Evolutionary conservation across 331 rosid species (phyloP), one percentile per base, ranked within the genome.

Genomic region (Saraca asoca): DNA sequence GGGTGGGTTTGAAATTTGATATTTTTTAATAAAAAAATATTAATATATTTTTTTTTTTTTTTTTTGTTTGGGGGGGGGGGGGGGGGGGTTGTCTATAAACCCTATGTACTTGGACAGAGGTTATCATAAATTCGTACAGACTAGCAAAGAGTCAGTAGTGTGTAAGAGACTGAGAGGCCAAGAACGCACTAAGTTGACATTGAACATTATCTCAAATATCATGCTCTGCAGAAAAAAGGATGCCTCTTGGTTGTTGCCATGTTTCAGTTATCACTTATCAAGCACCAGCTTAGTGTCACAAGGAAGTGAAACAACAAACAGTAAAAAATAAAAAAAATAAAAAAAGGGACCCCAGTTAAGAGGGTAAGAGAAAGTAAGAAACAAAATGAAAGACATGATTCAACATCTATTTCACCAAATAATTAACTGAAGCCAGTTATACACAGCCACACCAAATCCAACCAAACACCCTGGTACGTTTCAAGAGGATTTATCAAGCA

Each of bases 261-360:
- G 31, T 24, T 24, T 24, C 31, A 24, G 31, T 24, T 24, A 24
- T 24, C 31, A 24, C 1, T 24, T 24, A 24, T 24, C 31, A 24
- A 24, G 31, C 31, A 24, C 31, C 53, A 51, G 9, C 52, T 43
- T 35, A 16, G 55, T 12, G 57, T 20, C 52, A 39, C 34, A 49
- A 8, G 31, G 8, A 71, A 44, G 35, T 51, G 63, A 61, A 20
- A 45, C 52, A 49, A 52, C 45, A 49, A 45, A 20, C 33, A 20
- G 69, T 49, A 55, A 56, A 56, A 9, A 38, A 38, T n/a, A n/a
- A n/a, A n/a, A n/a, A n/a, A n/a, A n/a, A n/a, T n/a, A n/a, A n/a
- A n/a, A n/a, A n/a, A n/a, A n/a, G n/a, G n/a, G n/a, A n/a, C n/a
- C 44, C 14, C 14, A n/a, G 8, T 16, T 16, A 8, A 41, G 12